Percentiles rank a stretch among this genome's conserved stretches.
These are phyloP conservation scores for Penicillium lividum DNA, from an alignment of 495 filamentous ascomycete species.

Conservation along the genomic window DNA sequence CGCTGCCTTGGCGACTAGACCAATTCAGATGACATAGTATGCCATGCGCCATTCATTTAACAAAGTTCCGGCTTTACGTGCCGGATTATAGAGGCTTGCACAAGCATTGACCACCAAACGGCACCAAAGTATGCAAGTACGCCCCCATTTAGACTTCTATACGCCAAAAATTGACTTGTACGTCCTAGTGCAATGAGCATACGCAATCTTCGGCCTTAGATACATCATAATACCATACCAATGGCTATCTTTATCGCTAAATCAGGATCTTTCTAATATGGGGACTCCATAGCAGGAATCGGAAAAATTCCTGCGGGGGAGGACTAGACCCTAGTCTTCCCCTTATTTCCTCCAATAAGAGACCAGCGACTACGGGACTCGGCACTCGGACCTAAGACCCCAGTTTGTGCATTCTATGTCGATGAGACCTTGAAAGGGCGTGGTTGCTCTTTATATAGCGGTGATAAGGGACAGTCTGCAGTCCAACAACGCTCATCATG, in stretches of 20 bases:
- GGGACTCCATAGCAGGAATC: neutral
- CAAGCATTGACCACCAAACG: neutral
- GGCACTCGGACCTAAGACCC: neutral
- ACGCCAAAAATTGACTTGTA: neutral
- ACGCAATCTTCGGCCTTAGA: slow-evolving; percentile 1
- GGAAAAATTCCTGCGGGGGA: slow-evolving; percentile 18
- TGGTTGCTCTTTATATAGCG: too few relatives aligned
- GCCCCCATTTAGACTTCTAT: neutral
- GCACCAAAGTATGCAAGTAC: neutral
- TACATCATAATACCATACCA: neutral
- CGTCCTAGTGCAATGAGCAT: neutral
- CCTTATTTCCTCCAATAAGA: slow-evolving; percentile 15
- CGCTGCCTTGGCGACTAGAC: too few relatives aligned
- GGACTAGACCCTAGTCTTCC: neutral
- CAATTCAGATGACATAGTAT: neutral
- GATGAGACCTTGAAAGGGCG: neutral
- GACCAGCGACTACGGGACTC: neutral
- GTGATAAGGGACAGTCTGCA: neutral
- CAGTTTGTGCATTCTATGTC: neutral
- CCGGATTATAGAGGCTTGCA: neutral
- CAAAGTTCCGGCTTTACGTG: neutral
- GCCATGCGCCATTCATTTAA: neutral
- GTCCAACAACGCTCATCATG: neutral
- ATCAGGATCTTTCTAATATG: neutral
- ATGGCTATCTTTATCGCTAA: neutral